phyloP scores from a whole-genome alignment of 2,329 filamentous ascomycete species.

The Talaromyces atroroseus region DNA sequence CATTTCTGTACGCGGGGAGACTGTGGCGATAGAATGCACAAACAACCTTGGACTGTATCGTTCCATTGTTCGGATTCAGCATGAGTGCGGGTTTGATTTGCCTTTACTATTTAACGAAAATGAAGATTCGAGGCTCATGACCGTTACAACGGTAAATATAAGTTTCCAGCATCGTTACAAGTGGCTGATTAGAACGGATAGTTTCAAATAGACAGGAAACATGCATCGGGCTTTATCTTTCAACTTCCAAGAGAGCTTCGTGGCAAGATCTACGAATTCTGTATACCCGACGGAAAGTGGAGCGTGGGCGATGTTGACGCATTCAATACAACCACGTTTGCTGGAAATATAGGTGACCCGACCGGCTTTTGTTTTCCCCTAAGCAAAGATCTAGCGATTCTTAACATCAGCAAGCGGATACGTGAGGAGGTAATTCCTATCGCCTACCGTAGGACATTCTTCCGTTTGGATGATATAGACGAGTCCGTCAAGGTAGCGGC shows the following conservation, averaged over 20 bases:
- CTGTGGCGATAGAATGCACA: background rate
- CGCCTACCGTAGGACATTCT: background rate
- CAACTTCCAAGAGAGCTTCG: background rate
- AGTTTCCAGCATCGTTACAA: background rate
- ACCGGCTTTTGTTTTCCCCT: slow-evolving; percentile 1
- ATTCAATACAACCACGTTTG: background rate
- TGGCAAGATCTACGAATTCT: background rate
- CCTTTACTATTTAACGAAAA: background rate
- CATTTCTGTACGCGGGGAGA: background rate
- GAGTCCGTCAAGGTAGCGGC: background rate
- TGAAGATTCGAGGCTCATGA: slow-evolving; percentile 1
- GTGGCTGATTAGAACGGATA: background rate
- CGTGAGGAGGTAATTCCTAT: background rate
- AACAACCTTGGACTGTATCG: background rate
- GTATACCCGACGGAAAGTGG: background rate
- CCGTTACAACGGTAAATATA: background rate
- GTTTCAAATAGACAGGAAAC: background rate
- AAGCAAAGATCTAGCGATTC: background rate
- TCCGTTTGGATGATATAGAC: background rate
- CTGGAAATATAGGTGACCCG: background rate
- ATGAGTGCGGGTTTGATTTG: background rate
- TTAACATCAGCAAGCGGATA: background rate
- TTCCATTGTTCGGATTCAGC: background rate
- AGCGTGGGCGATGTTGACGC: background rate
- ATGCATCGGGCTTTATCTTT: background rate